Evolutionary conservation across 352 stramenopile species (phyloP), one percentile per base, ranked within the genome.

Genomic region (Thalassiosira hispida): DNA sequence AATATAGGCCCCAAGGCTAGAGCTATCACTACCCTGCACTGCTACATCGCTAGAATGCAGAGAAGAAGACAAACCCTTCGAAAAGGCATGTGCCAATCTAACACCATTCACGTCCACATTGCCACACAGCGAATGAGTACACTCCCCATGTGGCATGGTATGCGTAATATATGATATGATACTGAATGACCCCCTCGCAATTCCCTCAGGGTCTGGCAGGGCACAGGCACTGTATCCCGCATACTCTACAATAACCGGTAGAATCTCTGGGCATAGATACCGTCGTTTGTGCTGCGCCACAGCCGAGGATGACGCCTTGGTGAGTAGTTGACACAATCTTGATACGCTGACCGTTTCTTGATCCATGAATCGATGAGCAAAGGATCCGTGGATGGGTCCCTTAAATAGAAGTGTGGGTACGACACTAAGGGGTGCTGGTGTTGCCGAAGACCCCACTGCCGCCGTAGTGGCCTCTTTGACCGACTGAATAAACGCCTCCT

Each of bases 381-480:
- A 71, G 0, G 76, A 85, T 47, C 81, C 70, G 42, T 85, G 70
- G 18, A 85, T 79, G 40, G 81, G 76, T 12, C 68, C 69, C 55
- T 85, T 70, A 73, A 92, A 92, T 22, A 53, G 33, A 31, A 93
- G 61, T 1, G 78, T 73, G 18, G 88, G 84, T 44, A 90, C 74
- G 40, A 92, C 40, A 22, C 47, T 79, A 1, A 86, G 38, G 5
- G 46, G 27, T 16, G 40, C 6, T 42, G 35, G 35, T 12, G 12
- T 12, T 42, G 35, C 35, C 12, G 35, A 5, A 42, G 3, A 16
- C 16, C 40, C 16, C 40, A 23, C 46, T 27, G 5, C 35, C 4
- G 47, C 16, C 18, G 44, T 29, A 14, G 22, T 3, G 27, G 65
- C 31, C 9, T 74, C 63, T 11, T 74, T 67, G 0, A 89, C 14